Percentiles rank a stretch among this genome's conserved stretches.
phyloP scores from a whole-genome alignment of 116 monocot genomes.

The Trichopus zeylanicus region DNA sequence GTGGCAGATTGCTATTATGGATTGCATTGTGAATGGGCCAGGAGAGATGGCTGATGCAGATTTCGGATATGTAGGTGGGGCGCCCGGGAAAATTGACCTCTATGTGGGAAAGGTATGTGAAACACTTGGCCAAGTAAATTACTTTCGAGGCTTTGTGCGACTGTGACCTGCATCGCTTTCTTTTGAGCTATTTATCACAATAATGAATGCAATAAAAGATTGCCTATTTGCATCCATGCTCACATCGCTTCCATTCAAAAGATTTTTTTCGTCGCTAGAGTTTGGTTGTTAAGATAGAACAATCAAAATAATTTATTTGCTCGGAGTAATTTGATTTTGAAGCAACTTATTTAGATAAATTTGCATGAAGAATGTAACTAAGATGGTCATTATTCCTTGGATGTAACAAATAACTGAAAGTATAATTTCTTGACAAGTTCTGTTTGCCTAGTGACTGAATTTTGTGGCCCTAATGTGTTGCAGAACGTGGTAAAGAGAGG shows the following conservation, averaged over 20 bases:
- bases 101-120: constrained; percentile 92
- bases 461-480: neutral
- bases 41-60: constrained; percentile 99
- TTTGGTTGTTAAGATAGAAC: too few relatives aligned
- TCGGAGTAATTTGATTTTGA: too few relatives aligned
- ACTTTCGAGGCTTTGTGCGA: neutral
- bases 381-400: too few relatives aligned
- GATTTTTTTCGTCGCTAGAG: too few relatives aligned
- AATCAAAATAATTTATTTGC: too few relatives aligned
- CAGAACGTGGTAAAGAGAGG: constrained; percentile 91
- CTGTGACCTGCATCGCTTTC: neutral
- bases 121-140: neutral
- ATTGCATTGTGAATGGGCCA: constrained; percentile 98
- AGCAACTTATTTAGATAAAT: too few relatives aligned
- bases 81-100: constrained; percentile 98
- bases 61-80: constrained; percentile 98
- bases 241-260: too few relatives aligned
- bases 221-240: too few relatives aligned
- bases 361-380: too few relatives aligned
- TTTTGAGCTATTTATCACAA: neutral
- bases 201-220: too few relatives aligned
- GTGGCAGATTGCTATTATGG: constrained; percentile 97
- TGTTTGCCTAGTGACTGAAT: neutral
- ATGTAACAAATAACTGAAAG: too few relatives aligned
- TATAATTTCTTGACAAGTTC: too few relatives aligned